phyloP scores from a whole-genome alignment of 2,329 filamentous ascomycete species.

The Mollisia scopiformis region DNA sequence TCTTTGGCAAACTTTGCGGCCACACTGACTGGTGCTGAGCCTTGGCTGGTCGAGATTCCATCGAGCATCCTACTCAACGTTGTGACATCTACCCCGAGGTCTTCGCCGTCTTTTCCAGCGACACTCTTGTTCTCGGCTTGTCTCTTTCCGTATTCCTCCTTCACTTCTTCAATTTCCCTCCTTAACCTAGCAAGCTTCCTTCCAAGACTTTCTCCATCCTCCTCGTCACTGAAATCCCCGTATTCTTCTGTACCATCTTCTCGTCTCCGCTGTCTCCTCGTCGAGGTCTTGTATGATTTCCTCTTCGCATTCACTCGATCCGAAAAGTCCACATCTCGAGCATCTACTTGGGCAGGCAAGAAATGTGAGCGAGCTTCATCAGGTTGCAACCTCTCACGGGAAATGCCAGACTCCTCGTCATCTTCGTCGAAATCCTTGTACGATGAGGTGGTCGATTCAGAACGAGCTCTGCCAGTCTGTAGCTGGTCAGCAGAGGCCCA shows the following conservation, averaged over 20 bases:
- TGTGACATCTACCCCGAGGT: slow-evolving; percentile 59
- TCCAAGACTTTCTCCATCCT: slow-evolving; percentile 74
- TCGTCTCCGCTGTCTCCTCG: slow-evolving; percentile 64
- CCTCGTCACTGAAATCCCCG: slow-evolving; percentile 78
- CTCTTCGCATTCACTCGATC: slow-evolving; percentile 83
- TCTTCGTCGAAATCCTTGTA: slow-evolving; percentile 66
- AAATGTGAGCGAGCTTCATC: slow-evolving; percentile 82
- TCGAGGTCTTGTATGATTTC: slow-evolving; percentile 80
- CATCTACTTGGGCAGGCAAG: slow-evolving; percentile 73
- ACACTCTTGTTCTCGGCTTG: slow-evolving; percentile 49
- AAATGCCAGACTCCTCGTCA: slow-evolving; percentile 69
- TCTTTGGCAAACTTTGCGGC: slow-evolving; percentile 34
- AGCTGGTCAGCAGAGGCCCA: slow-evolving; percentile 3
- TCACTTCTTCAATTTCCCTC: slow-evolving; percentile 77
- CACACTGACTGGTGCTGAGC: slow-evolving; percentile 14
- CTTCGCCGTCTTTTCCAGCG: slow-evolving; percentile 40
- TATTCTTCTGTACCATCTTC: slow-evolving; percentile 68
- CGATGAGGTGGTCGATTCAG: slow-evolving; percentile 54
- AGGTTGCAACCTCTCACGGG: slow-evolving; percentile 74
- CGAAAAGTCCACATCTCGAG: slow-evolving; percentile 82
- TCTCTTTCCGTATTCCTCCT: slow-evolving; percentile 59
- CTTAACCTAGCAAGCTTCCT: slow-evolving; percentile 80
- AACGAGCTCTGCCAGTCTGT: slow-evolving; percentile 49
- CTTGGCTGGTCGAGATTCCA: slow-evolving; percentile 52
- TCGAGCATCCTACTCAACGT: slow-evolving; percentile 75